Base-by-base conservation (phyloP, 73 alveolate species). In the Symbiodinium pilosum region DNA sequence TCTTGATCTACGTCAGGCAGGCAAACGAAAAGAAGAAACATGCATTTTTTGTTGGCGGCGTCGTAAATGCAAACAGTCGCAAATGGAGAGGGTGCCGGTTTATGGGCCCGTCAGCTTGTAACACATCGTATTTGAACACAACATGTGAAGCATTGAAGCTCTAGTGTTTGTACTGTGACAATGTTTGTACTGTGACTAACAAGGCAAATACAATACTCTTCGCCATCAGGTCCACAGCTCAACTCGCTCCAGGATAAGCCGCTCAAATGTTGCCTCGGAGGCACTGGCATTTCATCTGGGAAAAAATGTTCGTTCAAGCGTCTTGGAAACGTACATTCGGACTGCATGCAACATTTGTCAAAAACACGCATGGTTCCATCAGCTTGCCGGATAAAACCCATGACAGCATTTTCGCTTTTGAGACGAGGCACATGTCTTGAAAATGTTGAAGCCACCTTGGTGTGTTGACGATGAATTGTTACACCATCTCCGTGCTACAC, bases 391-490 rank as follows among this genome's bases (percentile, higher is more conserved):
- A n/a, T n/a, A n/a, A n/a, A n/a, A n/a, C n/a, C n/a, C n/a, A n/a
- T n/a, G n/a, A n/a, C n/a, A n/a, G n/a, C 34, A 12, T 4, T 4
- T 54, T 12, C 71, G 26, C 71, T 30, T 21, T 21, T 1, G 32
- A 34, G 91, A 42, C 64, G 21, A 56, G 87, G 20, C 20, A 75
- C 98, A 92, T 2, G 98, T 92, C 69, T 92, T 92, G 92, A 92
- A 92, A 39, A 92, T 92, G 84, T 92, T 92, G 92, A 92, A 92
- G 40, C 98, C 95, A 64, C 94, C 94, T 87, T 18, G 32, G 54
- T 40, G 87, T 12, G 43, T 34, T 30, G 26, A 30, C 5, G 86
- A 6, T 32, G 3, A 32, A 11, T 8, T n/a, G 6, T 47, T 47
- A 47, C 21, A 14, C 21, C 14, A 14, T 47, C 14, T 47, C 59